Evolutionary conservation across 345 rosid species (phyloP), one percentile per base, ranked within the genome.

Genomic region (Xanthoceras sorbifolium): DNA sequence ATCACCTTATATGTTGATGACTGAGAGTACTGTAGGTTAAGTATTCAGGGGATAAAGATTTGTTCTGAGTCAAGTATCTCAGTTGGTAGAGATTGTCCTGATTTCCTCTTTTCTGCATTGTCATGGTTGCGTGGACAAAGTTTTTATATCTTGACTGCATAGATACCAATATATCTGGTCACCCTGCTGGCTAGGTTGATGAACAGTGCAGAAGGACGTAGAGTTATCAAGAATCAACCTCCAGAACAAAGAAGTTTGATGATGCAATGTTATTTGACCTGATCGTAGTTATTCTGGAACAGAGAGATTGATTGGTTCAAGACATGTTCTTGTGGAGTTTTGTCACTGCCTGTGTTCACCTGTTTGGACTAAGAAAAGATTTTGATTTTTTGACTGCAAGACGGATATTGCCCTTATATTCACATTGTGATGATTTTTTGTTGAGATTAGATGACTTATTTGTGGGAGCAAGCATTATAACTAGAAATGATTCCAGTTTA

Each of bases 81-180:
- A 40, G 72, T 23, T 81, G 82, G 73, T 73, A 69, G 71, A 76
- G 76, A 55, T 74, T 80, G 70, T 76, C 77, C 34, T 70, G 32
- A 74, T 73, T 73, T 67, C 38, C 40, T 38, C 54, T 50, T 44
- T 36, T 71, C 57, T 76, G 78, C 18, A 12, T 48, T 50, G 31
- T 34, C 54, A 67, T 55, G 59, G 71, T 50, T 59, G 18, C 14
- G 0, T 57, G 54, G 57, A 77, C 18, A 29, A 36, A 20, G 42
- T 64, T 31, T 38, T 69, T 46, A 25, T 62, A 66, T 82, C 40
- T 61, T 28, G 29, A 42, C 54, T 76, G 66, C 50, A 22, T 66
- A 25, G 36, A 6, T 66, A 26, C 18, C 59, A 3, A 48, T 64
- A 48, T 34, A 1, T 62, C 44, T 76, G 63, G 77, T 61, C 17